Base-by-base conservation (phyloP, 106 monocot genomes). In the Dendrobium catenatum region DNA sequence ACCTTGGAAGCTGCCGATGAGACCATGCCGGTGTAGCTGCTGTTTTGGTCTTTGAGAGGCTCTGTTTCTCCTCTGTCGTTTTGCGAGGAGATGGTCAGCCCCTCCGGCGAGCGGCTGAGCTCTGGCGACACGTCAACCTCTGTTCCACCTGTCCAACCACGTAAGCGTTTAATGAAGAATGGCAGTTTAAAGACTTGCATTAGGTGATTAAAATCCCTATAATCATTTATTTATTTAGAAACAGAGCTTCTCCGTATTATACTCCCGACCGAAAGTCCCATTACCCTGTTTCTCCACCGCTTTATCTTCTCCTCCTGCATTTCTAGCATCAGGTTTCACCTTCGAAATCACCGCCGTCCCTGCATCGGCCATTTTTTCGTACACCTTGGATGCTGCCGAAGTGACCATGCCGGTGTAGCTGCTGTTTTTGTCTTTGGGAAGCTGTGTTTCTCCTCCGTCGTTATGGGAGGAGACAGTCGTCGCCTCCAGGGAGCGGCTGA, bases 241-340 rank as follows among this genome's bases (percentile, higher is more conserved):
- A 37, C 37, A 37, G 37, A 2, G 79, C 82, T 91, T 91, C 67
- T 85, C 86, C 20, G 83, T 67, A 1, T 88, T 41, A 66, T 74
- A 90, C 42, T 86, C 88, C 79, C 67, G 82, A 80, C 64, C 15
- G 84, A 76, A 31, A 77, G 56, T 80, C 84, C 84, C 78, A 1
- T 82, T 82, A 0, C 54, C 85, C 59, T 31, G 24, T 37, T 27
- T 22, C 81, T 18, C 70, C 42, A 37, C 20, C 24, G 11, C 44
- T 7, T 37, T 73, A 1, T 19, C 46, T 17, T 29, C 56, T 0
- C 37, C 37, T 37, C 10, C 80, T 1, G 31, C 42, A 56, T 48
- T 43, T 5, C 67, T 18, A 3, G 68, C 17, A 9, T 73, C 24
- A 31, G 77, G 43, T 24, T 74, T 77, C 77, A 58, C 82, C 73